Conservation (phyloP, 1,284 basidiomycete species). For the Microbotryum violaceum region DNA sequence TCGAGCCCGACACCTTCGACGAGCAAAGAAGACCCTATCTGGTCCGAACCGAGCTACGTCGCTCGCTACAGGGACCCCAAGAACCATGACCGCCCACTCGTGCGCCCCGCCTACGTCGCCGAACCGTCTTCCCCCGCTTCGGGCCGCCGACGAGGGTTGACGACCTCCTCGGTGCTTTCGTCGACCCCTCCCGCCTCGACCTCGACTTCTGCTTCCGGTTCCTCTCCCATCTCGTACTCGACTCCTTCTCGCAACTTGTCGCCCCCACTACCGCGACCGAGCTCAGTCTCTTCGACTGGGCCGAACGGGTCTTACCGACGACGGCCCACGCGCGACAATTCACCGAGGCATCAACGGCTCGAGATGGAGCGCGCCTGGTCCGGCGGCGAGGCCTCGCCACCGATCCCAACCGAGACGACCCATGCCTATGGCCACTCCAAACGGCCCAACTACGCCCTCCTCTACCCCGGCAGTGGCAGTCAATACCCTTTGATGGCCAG, state of each 20-base stretch:
- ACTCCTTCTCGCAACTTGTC: background rate
- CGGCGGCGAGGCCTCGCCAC: slow-evolving; percentile 6
- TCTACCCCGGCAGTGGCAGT: slow-evolving; percentile 37
- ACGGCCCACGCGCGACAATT: background rate
- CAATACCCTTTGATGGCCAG: slow-evolving; percentile 38
- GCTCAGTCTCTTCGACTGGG: too few species aligned
- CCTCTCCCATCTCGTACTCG: too few species aligned
- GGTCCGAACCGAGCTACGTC: slow-evolving; percentile 31
- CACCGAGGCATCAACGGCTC: slow-evolving; percentile 4
- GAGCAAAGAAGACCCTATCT: slow-evolving; percentile 10
- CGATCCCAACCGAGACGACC: slow-evolving; percentile 26
- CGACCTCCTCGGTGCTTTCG: background rate
- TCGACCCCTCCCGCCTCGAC: background rate
- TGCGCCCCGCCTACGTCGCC: background rate
- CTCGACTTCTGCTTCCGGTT: too few species aligned
- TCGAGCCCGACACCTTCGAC: background rate
- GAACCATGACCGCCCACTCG: slow-evolving; percentile 20
- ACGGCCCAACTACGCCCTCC: slow-evolving; percentile 27
- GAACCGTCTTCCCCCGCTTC: background rate
- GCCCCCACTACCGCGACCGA: too few species aligned
- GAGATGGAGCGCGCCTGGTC: slow-evolving; percentile 17
- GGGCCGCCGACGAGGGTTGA: background rate
- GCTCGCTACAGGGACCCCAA: slow-evolving; percentile 27
- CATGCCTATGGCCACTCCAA: slow-evolving; percentile 4
- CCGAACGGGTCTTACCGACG: background rate